Evolutionary conservation across 1,139 yeast species (phyloP), one percentile per base, ranked within the genome.

Genomic region (Kodamaea fungicola): DNA sequence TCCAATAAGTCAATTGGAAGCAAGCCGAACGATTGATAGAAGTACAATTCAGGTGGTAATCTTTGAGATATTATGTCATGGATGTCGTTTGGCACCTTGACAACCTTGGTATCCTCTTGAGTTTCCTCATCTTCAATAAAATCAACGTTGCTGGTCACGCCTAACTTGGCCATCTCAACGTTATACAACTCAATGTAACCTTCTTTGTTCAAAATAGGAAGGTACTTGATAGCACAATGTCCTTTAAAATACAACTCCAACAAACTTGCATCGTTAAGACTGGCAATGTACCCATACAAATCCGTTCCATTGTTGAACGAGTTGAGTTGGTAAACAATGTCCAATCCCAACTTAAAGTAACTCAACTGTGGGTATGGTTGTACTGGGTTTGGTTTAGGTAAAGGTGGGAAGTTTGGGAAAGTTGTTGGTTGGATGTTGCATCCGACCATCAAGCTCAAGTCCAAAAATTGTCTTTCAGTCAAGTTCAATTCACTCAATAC

Each of bases 51-150:
- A 33, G 89, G 86, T 1, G 97, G 96, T 38, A 92, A 68, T 52
- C 94, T 76, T 57, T 86, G 90, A 4, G 95, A 89, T 36, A 92
- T 74, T 37, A 90, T 76, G 35, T 83, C 92, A 54, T 87, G 95
- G 16, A 87, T 69, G 57, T 89, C 95, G 44, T 77, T 76, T 5
- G 97, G 97, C 22, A 81, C 70, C 44, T 64, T 71, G 27, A 61
- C 55, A 2, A 33, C 32, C 22, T 39, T 16, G 8, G 9, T 12
- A 21, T 23, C 33, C 21, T 30, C 32, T 12, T 28, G 44, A 10
- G 12, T 22, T 7, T 13, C 12, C 8, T 22, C 32, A n/a, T 39
- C 39, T 12, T 34, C 43, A 12, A 54, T 27, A 30, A 47, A 52
- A 31, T 59, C 62, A 8, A 49, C 42, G 13, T 55, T 48, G 29